phyloP scores from a whole-genome alignment of 257 asterid genomes.

The Haberlea rhodopensis region DNA sequence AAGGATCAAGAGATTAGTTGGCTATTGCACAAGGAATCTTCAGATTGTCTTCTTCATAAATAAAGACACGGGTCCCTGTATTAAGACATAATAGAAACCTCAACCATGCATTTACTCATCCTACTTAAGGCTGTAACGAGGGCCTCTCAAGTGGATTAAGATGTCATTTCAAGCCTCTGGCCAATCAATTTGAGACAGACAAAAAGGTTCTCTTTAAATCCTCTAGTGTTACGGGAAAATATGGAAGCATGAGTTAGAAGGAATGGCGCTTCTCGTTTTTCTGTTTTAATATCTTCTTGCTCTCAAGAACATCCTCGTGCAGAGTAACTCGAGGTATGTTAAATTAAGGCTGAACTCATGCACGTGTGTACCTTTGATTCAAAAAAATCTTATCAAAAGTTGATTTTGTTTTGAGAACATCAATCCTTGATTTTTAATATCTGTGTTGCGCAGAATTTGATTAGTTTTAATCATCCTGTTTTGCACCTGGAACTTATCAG shows the following conservation, averaged over 20 bases:
- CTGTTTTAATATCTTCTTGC: constrained; percentile 35
- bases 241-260: constrained; percentile 23
- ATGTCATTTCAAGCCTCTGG: constrained; percentile 23
- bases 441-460: constrained; percentile 31
- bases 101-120: constrained; percentile 30
- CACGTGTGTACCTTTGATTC: not conserved
- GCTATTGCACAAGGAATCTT: constrained; percentile 18
- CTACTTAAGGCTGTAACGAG: constrained; percentile 25
- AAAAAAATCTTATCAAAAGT: not conserved
- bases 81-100: constrained; percentile 33
- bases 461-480: constrained; percentile 17
- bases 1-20: constrained; percentile 14
- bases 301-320: constrained; percentile 32
- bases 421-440: not conserved
- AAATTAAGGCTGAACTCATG: not conserved
- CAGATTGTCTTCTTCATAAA: constrained; percentile 23
- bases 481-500: constrained; percentile 38
- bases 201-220: constrained; percentile 29
- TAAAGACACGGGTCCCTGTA: constrained; percentile 35
- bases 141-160: constrained; percentile 25
- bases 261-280: constrained; percentile 29
- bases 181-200: constrained; percentile 5
- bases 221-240: constrained; percentile 4
- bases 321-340: constrained; percentile 39
- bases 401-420: not conserved